A percentile compares a stretch with the other conserved stretches of the same genome.
phyloP scores from a whole-genome alignment of 1,284 basidiomycete species.

The Ustilago curta region DNA sequence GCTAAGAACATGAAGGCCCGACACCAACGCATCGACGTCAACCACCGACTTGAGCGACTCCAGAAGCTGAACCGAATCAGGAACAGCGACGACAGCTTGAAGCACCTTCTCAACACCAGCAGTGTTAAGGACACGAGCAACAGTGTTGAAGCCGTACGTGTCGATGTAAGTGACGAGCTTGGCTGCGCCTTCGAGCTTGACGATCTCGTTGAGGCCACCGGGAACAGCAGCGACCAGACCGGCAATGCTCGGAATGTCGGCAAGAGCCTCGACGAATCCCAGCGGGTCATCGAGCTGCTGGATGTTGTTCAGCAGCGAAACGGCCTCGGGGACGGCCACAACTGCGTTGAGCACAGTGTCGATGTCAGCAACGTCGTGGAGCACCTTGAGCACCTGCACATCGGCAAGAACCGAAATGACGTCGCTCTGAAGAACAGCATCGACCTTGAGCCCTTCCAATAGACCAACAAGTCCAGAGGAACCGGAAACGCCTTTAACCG shows the following conservation, averaged over 20 bases:
- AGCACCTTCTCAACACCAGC: conserved; percentile 15
- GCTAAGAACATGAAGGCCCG: conserved; percentile 18
- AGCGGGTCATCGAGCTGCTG: conserved; percentile 19
- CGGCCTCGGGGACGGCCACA: conserved; percentile 8
- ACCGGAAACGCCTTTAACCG: conserved; percentile 11
- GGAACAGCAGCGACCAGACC: conserved; percentile 18
- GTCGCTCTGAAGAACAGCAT: conserved; percentile 17
- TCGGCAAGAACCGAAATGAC: conserved; percentile 18
- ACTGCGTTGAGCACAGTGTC: conserved; percentile 18
- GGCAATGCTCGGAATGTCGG: conserved; percentile 18
- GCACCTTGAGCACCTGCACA: conserved; percentile 9
- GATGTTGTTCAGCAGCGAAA: conserved; percentile 14
- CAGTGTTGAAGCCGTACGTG: conserved; percentile 13
- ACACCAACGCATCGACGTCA: conserved; percentile 27
- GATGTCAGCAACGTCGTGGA: conserved; percentile 22
- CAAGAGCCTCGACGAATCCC: conserved; percentile 22
- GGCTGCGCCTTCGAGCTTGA: conserved; percentile 16
- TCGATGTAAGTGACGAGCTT: conserved; percentile 24
- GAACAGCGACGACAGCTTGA: conserved; percentile 7
- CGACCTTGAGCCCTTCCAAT: conserved; percentile 10
- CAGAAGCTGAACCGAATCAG: conserved; percentile 24
- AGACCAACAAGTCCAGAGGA: conserved; percentile 5
- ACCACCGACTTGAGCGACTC: conserved; percentile 24
- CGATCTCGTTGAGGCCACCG: conserved; percentile 8
- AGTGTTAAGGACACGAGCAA: conserved; percentile 10